A percentile compares a stretch with the other conserved stretches of the same genome.
Conservation (phyloP, 805 yeast species). For the Metschnikowia corniflorae region DNA sequence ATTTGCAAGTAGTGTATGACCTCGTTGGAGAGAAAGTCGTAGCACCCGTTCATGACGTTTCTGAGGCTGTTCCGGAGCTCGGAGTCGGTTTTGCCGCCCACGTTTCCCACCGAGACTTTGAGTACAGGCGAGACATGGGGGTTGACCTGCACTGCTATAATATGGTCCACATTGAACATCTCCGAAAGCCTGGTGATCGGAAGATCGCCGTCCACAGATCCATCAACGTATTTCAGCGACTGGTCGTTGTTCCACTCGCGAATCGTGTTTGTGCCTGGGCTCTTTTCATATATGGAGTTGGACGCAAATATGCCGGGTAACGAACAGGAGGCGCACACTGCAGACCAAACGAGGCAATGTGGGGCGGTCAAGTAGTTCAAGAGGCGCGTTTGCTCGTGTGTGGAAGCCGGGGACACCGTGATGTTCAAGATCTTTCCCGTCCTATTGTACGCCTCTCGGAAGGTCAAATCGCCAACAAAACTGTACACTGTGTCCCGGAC, state of each 20-base stretch:
- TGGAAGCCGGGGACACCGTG: constrained; percentile 87
- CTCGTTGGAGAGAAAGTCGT: constrained; percentile 64
- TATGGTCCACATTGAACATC: constrained; percentile 96
- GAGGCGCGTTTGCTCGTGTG: constrained; percentile 86
- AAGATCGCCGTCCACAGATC: constrained; percentile 90
- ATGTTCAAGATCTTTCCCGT: constrained; percentile 92
- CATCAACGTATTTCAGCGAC: constrained; percentile 84
- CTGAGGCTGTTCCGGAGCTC: constrained; percentile 55
- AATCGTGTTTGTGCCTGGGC: constrained; percentile 63
- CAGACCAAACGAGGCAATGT: constrained; percentile 79
- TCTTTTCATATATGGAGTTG: constrained; percentile 79
- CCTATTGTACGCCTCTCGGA: constrained; percentile 90
- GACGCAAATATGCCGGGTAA: constrained; percentile 90
- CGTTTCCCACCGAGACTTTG: constrained; percentile 60
- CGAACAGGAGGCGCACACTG: constrained; percentile 91
- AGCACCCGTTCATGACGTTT: constrained; percentile 48
- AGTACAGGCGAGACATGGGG: constrained; percentile 93
- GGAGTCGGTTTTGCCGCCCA: constrained; percentile 66
- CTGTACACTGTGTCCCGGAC: constrained; percentile 69
- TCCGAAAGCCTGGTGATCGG: constrained; percentile 89
- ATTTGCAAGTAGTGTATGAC: constrained; percentile 73
- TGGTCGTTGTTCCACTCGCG: constrained; percentile 79
- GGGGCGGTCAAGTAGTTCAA: constrained; percentile 80
- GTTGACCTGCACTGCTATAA: constrained; percentile 95
- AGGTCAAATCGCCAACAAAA: constrained; percentile 85